Conservation (phyloP, 2,329 filamentous ascomycete species). For the Colletotrichum zoysiae region DNA sequence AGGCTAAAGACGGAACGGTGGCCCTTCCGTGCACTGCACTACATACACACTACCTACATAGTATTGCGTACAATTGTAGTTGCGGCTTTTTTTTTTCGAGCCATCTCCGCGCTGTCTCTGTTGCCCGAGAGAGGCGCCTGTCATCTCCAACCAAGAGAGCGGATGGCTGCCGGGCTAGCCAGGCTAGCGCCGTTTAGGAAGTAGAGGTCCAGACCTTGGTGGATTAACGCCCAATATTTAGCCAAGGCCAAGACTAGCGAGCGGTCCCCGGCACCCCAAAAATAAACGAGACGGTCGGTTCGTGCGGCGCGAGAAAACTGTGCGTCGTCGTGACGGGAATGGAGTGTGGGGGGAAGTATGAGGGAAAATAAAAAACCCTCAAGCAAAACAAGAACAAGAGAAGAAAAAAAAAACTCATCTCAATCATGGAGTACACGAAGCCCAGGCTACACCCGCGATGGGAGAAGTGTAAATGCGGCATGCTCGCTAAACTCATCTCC, state of each 20-base stretch:
- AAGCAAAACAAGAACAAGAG: background rate
- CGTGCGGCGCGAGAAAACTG: background rate
- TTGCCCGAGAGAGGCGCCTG: background rate
- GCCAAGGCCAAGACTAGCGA: background rate
- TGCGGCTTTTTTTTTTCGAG: background rate
- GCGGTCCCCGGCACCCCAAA: background rate
- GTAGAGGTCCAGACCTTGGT: background rate
- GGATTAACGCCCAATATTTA: background rate
- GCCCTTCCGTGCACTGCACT: too few species aligned
- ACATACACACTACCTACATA: too few species aligned
- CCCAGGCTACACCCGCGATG: slow-evolving; percentile 1
- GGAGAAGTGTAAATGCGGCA: background rate
- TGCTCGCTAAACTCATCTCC: background rate
- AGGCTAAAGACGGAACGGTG: slow-evolving; percentile 15
- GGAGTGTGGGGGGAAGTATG: background rate
- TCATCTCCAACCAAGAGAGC: background rate
- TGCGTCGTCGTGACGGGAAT: background rate
- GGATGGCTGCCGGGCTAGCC: background rate
- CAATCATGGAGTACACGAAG: background rate
- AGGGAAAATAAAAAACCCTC: background rate
- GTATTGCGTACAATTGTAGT: background rate
- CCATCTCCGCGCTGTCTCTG: background rate
- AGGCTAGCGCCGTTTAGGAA: background rate
- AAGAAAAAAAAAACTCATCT: background rate
- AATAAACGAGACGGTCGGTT: background rate